Base-by-base conservation (phyloP, 2,329 filamentous ascomycete genomes). In the Dactylellina sp. region DNA sequence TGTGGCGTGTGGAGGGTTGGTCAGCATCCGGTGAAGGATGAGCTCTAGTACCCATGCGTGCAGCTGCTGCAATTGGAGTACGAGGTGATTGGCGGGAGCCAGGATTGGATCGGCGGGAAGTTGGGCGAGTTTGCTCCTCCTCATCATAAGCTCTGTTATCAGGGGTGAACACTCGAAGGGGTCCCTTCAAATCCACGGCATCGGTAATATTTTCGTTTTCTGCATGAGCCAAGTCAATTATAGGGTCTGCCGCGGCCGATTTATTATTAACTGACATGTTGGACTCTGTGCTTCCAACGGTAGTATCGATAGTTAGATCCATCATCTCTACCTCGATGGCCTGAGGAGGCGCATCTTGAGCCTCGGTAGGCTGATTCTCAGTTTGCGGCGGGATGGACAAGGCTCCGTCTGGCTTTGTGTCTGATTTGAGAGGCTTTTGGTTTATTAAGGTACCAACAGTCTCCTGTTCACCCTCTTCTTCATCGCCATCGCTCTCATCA, bases 391-490 rank as follows among this genome's bases (percentile, higher is more conserved):
- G 12, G 25, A 25, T 35, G 25, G 22, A 2, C 24, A 40, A 5
- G 14, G 53, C 25, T n/a, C 24, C 49, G n/a, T 42, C 32, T n/a
- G 22, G 49, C 11, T 44, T 55, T 2, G 35, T n/a, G 2, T 20
- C 47, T 1, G 28, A 22, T 14, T 60, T 46, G 9, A 55, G 28
- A 39, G 65, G 50, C 32, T 52, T 74, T 37, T 52, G 44, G 16
- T 22, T 70, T 32, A 40, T 60, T 35, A 35, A 37, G 22, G 28
- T 35, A n/a, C 9, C 28, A 64, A 28, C 46, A 6, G 49, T 32
- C n/a, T 70, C 44, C 12, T 61, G 20, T 16, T 70, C 68, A 7
- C 40, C 71, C 42, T 77, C 75, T n/a, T 77, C 76, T 7, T 76
- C 76, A 5, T 57, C 75, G 14, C 60, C 76, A 11, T 75, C 75